Conservation (phyloP, 2,329 filamentous ascomycete genomes). For the Fusarium sterilihyphosum region DNA sequence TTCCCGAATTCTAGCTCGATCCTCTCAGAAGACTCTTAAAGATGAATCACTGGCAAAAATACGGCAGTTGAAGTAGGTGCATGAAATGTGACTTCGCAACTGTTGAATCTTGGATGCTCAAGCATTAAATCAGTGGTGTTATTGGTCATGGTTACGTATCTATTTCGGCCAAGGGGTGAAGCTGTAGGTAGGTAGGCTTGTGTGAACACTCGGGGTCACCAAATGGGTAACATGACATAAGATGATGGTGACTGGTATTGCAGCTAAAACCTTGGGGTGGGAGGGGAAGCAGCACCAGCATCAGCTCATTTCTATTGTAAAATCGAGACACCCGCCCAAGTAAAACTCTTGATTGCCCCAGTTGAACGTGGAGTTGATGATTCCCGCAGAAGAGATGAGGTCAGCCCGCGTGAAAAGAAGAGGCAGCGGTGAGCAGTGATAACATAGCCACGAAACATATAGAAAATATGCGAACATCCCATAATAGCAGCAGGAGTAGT, state of each 20-base stretch:
- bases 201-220: slow-evolving; percentile 4
- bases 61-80: slow-evolving; percentile 38
- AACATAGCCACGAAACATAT: slow-evolving; percentile 20
- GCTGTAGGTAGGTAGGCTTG: background rate
- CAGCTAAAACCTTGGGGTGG: slow-evolving; percentile 9
- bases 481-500: slow-evolving; percentile 1
- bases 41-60: slow-evolving; percentile 4
- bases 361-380: slow-evolving; percentile 1
- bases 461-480: slow-evolving; percentile 2
- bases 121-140: slow-evolving; percentile 6
- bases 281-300: slow-evolving; percentile 14
- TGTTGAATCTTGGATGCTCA: slow-evolving; percentile 13
- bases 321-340: slow-evolving; percentile 17
- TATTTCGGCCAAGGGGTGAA: slow-evolving; percentile 24
- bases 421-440: slow-evolving; percentile 27
- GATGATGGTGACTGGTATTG: background rate
- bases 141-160: slow-evolving; percentile 23
- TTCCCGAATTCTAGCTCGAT: background rate
- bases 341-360: background rate
- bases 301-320: slow-evolving; percentile 37
- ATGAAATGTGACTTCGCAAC: slow-evolving; percentile 14
- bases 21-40: slow-evolving; percentile 7
- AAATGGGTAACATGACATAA: slow-evolving; percentile 12
- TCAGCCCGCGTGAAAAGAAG: slow-evolving; percentile 1
- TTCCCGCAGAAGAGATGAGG: background rate